Conservation (phyloP, 495 filamentous ascomycete species). For the Podospora appendiculata region DNA sequence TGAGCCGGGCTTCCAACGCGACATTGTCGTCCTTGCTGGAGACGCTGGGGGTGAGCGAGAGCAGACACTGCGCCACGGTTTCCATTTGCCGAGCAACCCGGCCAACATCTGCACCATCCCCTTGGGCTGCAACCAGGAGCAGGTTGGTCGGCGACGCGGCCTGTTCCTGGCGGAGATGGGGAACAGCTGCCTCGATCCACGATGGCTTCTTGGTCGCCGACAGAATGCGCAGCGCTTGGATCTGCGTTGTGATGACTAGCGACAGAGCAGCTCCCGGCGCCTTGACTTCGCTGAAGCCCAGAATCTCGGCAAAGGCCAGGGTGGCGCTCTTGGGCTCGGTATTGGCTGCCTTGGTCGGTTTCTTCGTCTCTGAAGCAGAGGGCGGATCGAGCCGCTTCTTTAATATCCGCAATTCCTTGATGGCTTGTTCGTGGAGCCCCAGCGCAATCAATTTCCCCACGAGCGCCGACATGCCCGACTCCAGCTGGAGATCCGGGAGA, state of each 20-base stretch:
- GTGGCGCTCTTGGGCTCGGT: slow-evolving; percentile 25
- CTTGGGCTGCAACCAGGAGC: slow-evolving; percentile 45
- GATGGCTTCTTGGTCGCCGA: slow-evolving; percentile 41
- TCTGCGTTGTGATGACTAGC: slow-evolving; percentile 45
- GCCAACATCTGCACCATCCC: slow-evolving; percentile 32
- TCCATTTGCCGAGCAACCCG: slow-evolving; percentile 68
- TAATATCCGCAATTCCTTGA: slow-evolving; percentile 65
- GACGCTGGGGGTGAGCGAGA: slow-evolving; percentile 54
- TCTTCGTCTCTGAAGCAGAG: slow-evolving; percentile 21
- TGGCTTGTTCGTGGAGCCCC: slow-evolving; percentile 65
- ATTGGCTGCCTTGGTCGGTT: slow-evolving; percentile 12
- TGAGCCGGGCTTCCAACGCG: slow-evolving; percentile 39
- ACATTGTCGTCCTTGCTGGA: slow-evolving; percentile 44
- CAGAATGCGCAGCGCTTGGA: slow-evolving; percentile 44
- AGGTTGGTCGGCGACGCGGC: slow-evolving; percentile 59
- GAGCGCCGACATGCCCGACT: slow-evolving; percentile 74
- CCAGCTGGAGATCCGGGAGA: slow-evolving; percentile 64
- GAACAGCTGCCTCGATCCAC: slow-evolving; percentile 42
- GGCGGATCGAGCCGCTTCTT: slow-evolving; percentile 53
- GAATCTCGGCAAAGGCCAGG: slow-evolving; percentile 50
- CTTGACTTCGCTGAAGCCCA: slow-evolving; percentile 46
- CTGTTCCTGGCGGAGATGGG: slow-evolving; percentile 34
- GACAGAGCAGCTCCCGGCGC: slow-evolving; percentile 31
- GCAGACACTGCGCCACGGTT: slow-evolving; percentile 54
- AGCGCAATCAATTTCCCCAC: slow-evolving; percentile 64